Evolutionary conservation across 306 rosid genomes (phyloP).

Genomic region (Dryas octopetala): DNA sequence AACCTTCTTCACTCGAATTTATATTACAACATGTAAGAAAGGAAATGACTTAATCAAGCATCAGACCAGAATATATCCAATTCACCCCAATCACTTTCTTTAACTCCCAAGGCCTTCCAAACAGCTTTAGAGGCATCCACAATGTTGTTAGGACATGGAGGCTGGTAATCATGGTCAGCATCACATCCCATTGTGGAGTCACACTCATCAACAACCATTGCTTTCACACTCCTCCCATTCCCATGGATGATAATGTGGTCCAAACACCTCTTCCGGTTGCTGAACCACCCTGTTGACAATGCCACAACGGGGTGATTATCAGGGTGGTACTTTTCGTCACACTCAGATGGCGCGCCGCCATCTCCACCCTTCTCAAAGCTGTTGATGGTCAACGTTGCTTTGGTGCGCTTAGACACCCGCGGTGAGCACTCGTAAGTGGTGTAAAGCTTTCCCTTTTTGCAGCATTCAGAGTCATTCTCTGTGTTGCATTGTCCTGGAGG

Average conservation of each 20-base stretch:
- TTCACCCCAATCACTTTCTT: constrained; percentile 9
- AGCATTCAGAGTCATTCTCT: constrained; percentile 41
- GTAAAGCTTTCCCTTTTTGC: constrained; percentile 35
- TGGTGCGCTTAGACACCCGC: background rate
- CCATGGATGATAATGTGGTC: constrained; percentile 33
- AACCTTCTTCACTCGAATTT: no score
- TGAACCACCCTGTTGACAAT: constrained; percentile 46
- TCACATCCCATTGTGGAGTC: constrained; percentile 56
- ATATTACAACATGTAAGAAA: no score
- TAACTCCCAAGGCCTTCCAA: constrained; percentile 31
- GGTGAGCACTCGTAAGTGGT: constrained; percentile 44
- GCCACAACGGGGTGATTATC: constrained; percentile 41
- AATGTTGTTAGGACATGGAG: constrained; percentile 46
- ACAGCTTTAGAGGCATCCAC: constrained; percentile 41
- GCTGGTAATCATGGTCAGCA: constrained; percentile 39
- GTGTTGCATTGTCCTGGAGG: constrained; percentile 30
- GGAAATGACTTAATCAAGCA: background rate
- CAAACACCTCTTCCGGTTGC: constrained; percentile 30
- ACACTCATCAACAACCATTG: constrained; percentile 63
- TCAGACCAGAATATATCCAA: constrained; percentile 20
- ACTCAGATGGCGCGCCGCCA: background rate
- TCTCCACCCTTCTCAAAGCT: background rate
- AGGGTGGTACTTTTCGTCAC: constrained; percentile 38
- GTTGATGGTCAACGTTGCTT: background rate
- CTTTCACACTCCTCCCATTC: constrained; percentile 44